Conservation (phyloP, 305 asterid genomes). For the Solanum hybrid region DNA sequence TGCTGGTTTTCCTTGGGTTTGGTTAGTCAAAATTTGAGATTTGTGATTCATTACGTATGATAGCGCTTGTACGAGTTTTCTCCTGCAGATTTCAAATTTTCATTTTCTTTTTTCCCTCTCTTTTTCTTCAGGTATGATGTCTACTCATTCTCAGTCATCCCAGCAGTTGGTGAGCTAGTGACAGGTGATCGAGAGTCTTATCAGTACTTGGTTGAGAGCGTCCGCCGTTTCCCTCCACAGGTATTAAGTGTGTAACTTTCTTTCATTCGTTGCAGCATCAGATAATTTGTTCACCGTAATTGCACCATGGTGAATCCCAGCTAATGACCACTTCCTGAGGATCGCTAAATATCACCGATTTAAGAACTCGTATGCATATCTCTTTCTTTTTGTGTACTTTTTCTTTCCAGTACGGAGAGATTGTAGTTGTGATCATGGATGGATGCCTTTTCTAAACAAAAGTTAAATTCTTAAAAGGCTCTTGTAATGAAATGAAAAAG, state of each 20-base stretch:
- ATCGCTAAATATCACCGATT: background rate
- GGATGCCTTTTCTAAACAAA: background rate
- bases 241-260: conserved; percentile 21
- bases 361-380: background rate
- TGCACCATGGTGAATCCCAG: background rate
- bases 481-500: background rate
- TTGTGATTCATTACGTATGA: background rate
- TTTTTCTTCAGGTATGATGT: conserved; percentile 59
- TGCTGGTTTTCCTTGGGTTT: background rate
- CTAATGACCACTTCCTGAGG: background rate
- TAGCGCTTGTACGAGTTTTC: background rate
- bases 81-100: background rate
- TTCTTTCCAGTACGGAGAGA: background rate
- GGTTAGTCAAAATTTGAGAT: background rate
- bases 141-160: conserved; percentile 84
- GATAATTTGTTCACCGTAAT: background rate
- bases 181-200: conserved; percentile 84
- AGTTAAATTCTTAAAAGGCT: background rate
- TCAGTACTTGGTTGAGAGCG: conserved; percentile 77
- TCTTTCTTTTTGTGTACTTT: background rate
- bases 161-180: conserved; percentile 67
- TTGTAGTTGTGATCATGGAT: background rate
- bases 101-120: background rate
- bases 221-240: conserved; percentile 86
- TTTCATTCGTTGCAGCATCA: background rate